phyloP scores from a whole-genome alignment of 495 filamentous ascomycete species.

The Penicillium psychrofluorescens region DNA sequence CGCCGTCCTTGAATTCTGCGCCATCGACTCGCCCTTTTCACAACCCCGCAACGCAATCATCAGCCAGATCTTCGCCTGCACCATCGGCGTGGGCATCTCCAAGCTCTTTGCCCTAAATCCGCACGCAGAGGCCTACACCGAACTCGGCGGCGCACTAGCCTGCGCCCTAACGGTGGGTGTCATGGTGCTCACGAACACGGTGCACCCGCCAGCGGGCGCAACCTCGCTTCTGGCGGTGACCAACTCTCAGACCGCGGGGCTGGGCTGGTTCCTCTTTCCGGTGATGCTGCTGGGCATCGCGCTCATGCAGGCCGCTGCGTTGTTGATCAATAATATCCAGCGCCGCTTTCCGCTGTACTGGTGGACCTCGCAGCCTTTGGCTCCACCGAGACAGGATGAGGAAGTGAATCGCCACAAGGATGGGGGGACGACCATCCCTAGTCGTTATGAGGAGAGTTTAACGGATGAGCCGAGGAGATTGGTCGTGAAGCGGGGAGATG shows the following conservation, averaged over 20 bases:
- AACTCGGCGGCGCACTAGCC: slow-evolving; percentile 62
- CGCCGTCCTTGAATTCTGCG: slow-evolving; percentile 66
- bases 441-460: slow-evolving; percentile 20
- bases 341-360: slow-evolving; percentile 74
- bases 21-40: slow-evolving; percentile 73
- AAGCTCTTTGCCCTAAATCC: slow-evolving; percentile 64
- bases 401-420: slow-evolving; percentile 15
- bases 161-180: slow-evolving; percentile 60
- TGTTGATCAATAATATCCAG: slow-evolving; percentile 71
- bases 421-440: slow-evolving; percentile 3
- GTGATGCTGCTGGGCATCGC: slow-evolving; percentile 57
- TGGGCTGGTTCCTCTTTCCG: slow-evolving; percentile 71
- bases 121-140: slow-evolving; percentile 39
- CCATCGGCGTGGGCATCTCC: slow-evolving; percentile 58
- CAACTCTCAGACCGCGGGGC: slow-evolving; percentile 35
- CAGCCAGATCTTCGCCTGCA: slow-evolving; percentile 61
- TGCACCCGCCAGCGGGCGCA: slow-evolving; percentile 85
- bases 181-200: slow-evolving; percentile 73
- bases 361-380: slow-evolving; percentile 40
- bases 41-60: slow-evolving; percentile 74
- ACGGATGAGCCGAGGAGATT: slow-evolving; percentile 22
- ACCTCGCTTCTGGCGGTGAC: slow-evolving; percentile 74
- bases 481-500: slow-evolving; percentile 20
- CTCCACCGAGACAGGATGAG: slow-evolving; percentile 11
- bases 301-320: slow-evolving; percentile 59